phyloP scores from a whole-genome alignment of 371 early-diverging fungal species.

The Mucor velutinosus region DNA sequence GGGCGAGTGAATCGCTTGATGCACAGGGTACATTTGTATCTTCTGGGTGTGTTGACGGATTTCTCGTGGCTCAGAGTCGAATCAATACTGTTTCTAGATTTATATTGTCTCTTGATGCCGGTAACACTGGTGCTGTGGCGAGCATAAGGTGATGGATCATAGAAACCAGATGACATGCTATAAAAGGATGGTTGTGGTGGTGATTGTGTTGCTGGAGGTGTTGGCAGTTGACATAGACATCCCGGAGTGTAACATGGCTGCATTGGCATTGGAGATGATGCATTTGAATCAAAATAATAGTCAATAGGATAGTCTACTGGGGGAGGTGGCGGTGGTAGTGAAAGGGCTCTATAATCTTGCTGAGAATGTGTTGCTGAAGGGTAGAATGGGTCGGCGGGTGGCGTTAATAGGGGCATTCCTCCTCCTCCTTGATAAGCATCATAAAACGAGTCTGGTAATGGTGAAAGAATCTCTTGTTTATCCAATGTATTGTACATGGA shows the following conservation, averaged over 20 bases:
- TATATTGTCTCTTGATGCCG: slow-evolving; percentile 5
- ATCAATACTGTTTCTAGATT: background rate
- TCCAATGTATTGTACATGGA: background rate
- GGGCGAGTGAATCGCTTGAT: slow-evolving; percentile 33
- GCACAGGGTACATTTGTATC: slow-evolving; percentile 35
- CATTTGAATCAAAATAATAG: background rate
- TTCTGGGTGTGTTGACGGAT: slow-evolving; percentile 18
- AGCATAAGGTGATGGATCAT: slow-evolving; percentile 1
- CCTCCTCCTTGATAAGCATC: slow-evolving; percentile 13
- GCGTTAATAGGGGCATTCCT: slow-evolving; percentile 23
- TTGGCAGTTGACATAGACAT: background rate
- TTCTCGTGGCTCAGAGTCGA: background rate
- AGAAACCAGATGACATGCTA: background rate
- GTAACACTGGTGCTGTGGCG: background rate
- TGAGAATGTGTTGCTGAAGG: background rate
- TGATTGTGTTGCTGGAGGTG: background rate
- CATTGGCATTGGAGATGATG: background rate
- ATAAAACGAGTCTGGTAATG: slow-evolving; percentile 21
- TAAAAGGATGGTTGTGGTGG: background rate
- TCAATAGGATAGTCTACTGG: background rate
- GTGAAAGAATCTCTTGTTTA: slow-evolving; percentile 10
- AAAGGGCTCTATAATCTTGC: background rate
- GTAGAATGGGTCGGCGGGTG: slow-evolving; percentile 15
- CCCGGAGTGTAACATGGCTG: slow-evolving; percentile 11
- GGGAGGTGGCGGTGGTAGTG: background rate